Evolutionary conservation across 768 basidiomycete species (phyloP).

Genomic region (Phanerochaete carnosa): DNA sequence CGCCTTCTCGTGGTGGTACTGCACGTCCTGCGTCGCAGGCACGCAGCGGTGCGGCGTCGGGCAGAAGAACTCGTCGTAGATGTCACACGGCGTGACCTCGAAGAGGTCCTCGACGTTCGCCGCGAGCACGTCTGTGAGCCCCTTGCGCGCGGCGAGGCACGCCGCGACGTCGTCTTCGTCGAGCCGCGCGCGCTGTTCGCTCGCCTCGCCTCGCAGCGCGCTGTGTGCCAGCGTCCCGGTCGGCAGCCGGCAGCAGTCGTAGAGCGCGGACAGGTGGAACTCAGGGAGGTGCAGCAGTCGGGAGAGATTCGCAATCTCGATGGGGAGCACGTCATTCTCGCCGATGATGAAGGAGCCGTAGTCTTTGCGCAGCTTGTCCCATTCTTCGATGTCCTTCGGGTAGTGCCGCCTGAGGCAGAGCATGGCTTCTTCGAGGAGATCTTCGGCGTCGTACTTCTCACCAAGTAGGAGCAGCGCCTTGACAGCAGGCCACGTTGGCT

Average conservation of each 20-base stretch:
- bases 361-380: neutral
- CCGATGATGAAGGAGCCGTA: neutral
- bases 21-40: neutral
- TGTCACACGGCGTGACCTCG: neutral
- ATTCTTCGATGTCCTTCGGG: neutral
- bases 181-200: neutral
- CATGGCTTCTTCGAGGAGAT: conserved; percentile 5
- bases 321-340: neutral
- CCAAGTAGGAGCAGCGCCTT: conserved; percentile 4
- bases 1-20: neutral
- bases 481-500: neutral
- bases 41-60: neutral
- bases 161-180: neutral
- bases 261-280: conserved; percentile 3
- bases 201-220: neutral
- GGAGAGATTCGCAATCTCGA: conserved; percentile 6
- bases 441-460: conserved; percentile 7
- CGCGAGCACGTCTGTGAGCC: neutral
- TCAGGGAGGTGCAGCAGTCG: neutral
- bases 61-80: neutral
- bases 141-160: neutral
- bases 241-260: conserved; percentile 2
- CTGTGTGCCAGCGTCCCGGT: neutral
- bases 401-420: conserved; percentile 1
- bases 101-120: neutral